Evolutionary conservation across 2,329 filamentous ascomycete genomes (phyloP).

Genomic region (Pseudohalonectria lignicola): DNA sequence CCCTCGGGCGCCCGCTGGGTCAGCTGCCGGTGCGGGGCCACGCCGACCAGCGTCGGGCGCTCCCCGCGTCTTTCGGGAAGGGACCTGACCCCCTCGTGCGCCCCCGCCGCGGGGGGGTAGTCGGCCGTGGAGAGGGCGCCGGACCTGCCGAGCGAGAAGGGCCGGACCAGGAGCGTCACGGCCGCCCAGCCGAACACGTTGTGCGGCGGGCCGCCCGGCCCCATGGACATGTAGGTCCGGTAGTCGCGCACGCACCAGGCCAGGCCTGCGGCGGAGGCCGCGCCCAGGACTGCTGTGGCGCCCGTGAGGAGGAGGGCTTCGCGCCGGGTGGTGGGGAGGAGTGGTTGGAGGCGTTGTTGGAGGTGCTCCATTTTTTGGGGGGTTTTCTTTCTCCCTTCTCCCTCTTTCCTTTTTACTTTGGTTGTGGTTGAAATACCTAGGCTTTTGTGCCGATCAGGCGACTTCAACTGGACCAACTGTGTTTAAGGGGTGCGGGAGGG

Average conservation of each 20-base stretch:
- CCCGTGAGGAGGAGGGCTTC: neutral
- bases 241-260: conserved; percentile 14
- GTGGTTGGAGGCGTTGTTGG: neutral
- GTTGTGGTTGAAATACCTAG: too few relatives aligned
- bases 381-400: too few relatives aligned
- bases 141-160: conserved; percentile 12
- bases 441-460: too few relatives aligned
- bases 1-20: conserved; percentile 9
- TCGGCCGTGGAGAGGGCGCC: conserved; percentile 4
- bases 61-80: conserved; percentile 10
- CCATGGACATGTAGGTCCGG: conserved; percentile 26
- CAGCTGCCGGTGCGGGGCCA: conserved; percentile 27
- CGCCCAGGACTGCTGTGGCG: neutral
- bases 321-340: neutral
- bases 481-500: too few relatives aligned
- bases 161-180: conserved; percentile 19
- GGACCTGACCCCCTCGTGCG: neutral
- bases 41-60: conserved; percentile 19
- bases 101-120: neutral
- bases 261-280: neutral
- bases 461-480: too few relatives aligned
- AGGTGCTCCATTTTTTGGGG: neutral
- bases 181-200: conserved; percentile 28
- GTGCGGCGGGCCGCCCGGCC: conserved; percentile 30
- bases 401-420: too few relatives aligned